These are phyloP conservation scores for Apiospora kogelbergensis DNA, from an alignment of 2,329 filamentous ascomycete genomes.

Conservation along the genomic window DNA sequence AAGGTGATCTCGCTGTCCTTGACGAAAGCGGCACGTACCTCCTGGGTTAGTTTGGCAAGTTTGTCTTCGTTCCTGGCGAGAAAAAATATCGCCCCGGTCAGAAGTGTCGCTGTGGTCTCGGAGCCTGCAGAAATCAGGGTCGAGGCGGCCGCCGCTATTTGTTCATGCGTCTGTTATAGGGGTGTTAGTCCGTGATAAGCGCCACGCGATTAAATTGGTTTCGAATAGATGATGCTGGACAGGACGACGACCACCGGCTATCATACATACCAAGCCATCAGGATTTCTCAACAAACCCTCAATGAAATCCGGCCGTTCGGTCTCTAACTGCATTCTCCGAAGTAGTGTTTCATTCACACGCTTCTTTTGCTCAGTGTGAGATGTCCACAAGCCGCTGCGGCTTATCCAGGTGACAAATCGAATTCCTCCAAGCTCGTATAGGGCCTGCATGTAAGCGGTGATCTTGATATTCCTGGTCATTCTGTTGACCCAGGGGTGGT, in stretches of 20 bases:
- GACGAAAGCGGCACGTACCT: constrained; percentile 39
- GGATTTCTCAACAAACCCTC: constrained; percentile 30
- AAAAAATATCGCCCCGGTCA: constrained; percentile 39
- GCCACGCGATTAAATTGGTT: no score
- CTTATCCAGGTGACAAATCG: constrained; percentile 18
- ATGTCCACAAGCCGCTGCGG: constrained; percentile 14
- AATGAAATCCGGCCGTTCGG: constrained; percentile 32
- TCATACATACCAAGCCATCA: constrained; percentile 13
- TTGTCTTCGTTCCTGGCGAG: constrained; percentile 37
- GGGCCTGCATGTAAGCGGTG: constrained; percentile 18
- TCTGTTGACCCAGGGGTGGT: constrained; percentile 34
- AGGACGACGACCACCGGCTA: no score
- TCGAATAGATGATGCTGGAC: background rate
- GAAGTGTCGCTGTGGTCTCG: constrained; percentile 50
- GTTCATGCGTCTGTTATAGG: background rate
- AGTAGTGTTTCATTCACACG: constrained; percentile 24
- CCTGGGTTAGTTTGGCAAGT: constrained; percentile 33
- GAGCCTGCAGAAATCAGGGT: constrained; percentile 46
- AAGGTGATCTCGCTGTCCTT: constrained; percentile 40
- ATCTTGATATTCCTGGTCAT: constrained; percentile 29
- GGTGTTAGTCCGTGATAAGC: background rate
- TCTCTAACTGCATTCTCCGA: constrained; percentile 27
- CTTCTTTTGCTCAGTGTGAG: constrained; percentile 22
- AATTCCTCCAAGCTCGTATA: constrained; percentile 20
- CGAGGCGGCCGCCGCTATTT: constrained; percentile 16